Evolutionary conservation across 2,329 filamentous ascomycete genomes (phyloP).

Genomic region (Cladosporium sp.): DNA sequence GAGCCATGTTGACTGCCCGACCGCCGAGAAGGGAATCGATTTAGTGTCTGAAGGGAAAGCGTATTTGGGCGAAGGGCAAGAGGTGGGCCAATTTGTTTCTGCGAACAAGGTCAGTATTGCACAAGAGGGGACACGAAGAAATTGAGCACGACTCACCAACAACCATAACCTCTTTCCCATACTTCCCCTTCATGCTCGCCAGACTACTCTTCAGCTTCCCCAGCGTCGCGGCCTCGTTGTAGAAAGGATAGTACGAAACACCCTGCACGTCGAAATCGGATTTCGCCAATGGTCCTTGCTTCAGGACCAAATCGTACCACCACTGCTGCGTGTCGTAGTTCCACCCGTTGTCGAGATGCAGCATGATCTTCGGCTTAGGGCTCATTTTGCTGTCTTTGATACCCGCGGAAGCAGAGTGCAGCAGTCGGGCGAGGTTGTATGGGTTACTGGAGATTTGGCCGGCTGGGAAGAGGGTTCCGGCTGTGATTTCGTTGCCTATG

Average conservation of each 20-base stretch:
- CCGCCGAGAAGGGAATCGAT: conserved; percentile 24
- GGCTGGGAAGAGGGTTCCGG: conserved; percentile 33
- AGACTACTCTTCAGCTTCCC: conserved; percentile 21
- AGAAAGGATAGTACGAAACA: conserved; percentile 31
- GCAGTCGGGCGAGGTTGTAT: conserved; percentile 30
- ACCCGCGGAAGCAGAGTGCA: conserved; percentile 28
- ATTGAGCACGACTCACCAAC: not conserved
- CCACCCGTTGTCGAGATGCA: conserved; percentile 34
- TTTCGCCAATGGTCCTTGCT: conserved; percentile 21
- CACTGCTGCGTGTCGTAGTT: conserved; percentile 24
- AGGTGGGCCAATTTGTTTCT: conserved; percentile 30
- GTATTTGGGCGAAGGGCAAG: conserved; percentile 25
- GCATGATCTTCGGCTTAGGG: conserved; percentile 27
- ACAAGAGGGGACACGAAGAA: not conserved
- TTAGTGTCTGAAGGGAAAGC: conserved; percentile 23
- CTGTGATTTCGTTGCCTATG: conserved; percentile 36
- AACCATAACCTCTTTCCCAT: conserved; percentile 22
- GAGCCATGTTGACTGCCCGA: conserved; percentile 28
- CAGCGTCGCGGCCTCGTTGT: conserved; percentile 25
- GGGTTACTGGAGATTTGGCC: conserved; percentile 28
- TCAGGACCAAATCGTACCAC: conserved; percentile 30
- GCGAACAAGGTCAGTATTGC: conserved; percentile 17
- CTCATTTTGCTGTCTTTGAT: conserved; percentile 25
- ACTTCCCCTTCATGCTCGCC: conserved; percentile 20
- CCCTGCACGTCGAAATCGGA: conserved; percentile 28